These are phyloP conservation scores for Globisporangium spiculum DNA, from an alignment of 352 stramenopile species.

Conservation along the genomic window DNA sequence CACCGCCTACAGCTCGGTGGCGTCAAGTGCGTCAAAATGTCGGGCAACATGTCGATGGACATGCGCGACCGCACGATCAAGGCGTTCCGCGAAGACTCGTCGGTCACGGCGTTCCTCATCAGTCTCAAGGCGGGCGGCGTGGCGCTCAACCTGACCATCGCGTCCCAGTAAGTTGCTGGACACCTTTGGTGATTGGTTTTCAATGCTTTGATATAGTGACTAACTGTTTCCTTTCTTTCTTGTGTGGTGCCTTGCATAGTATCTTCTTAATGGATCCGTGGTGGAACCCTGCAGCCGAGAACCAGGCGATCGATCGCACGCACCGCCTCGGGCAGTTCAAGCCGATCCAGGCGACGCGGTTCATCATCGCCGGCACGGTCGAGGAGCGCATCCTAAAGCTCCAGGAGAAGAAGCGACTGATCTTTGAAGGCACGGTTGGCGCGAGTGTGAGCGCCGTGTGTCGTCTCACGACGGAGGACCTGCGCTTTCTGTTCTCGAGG, in stretches of 20 bases:
- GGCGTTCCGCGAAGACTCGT: conserved; percentile 87
- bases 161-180: conserved; percentile 85
- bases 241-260: conserved; percentile 26
- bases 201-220: neutral
- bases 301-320: conserved; percentile 96
- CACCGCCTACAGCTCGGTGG: conserved; percentile 91
- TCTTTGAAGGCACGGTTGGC: conserved; percentile 99
- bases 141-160: conserved; percentile 97
- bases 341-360: conserved; percentile 95
- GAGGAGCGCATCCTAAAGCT: conserved; percentile 99
- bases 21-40: conserved; percentile 90
- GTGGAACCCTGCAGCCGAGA: conserved; percentile 97
- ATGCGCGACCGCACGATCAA: conserved; percentile 78
- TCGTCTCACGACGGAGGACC: conserved; percentile 92
- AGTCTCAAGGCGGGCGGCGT: conserved; percentile 98
- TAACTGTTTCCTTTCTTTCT: conserved; percentile 15
- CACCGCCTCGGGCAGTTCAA: conserved; percentile 98
- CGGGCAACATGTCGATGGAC: conserved; percentile 89
- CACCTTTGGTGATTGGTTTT: neutral
- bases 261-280: conserved; percentile 98
- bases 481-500: conserved; percentile 90
- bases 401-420: conserved; percentile 91
- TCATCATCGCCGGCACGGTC: conserved; percentile 97
- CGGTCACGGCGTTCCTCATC: conserved; percentile 96
- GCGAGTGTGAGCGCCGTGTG: conserved; percentile 85